Conservation (phyloP, 345 rosid species). For the Trapa incisa region DNA sequence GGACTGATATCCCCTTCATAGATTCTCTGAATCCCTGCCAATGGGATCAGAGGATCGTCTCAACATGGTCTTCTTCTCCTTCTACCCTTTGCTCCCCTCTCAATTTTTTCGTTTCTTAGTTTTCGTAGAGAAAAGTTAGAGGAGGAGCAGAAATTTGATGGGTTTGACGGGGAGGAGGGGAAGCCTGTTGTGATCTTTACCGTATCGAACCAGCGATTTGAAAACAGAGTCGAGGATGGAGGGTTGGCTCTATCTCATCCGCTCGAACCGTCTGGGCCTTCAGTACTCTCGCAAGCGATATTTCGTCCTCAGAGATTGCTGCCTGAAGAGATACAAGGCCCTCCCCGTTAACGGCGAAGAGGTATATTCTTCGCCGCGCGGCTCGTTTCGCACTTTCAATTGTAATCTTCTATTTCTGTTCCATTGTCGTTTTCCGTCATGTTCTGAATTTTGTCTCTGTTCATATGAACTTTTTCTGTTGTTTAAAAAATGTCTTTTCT, state of each 20-base stretch:
- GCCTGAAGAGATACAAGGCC: slow-evolving; percentile 50
- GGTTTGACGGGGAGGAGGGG: not conserved
- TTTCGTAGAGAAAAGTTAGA: not conserved
- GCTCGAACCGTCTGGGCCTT: slow-evolving; percentile 63
- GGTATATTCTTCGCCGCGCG: slow-evolving; percentile 20
- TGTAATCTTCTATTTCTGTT: not conserved
- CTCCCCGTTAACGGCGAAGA: slow-evolving; percentile 40
- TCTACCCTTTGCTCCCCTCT: not conserved
- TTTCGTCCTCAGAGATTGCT: slow-evolving; percentile 47
- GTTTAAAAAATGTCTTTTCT: not conserved
- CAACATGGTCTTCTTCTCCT: not conserved
- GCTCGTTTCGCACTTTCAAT: slow-evolving; percentile 10
- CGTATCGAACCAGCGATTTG: not conserved
- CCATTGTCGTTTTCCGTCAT: not conserved
- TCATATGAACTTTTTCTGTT: not conserved
- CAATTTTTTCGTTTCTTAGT: not conserved
- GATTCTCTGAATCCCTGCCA: slow-evolving; percentile 62
- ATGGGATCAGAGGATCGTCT: slow-evolving; percentile 58
- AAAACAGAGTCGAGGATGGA: slow-evolving; percentile 37
- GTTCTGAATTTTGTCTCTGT: not conserved
- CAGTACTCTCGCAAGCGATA: slow-evolving; percentile 72
- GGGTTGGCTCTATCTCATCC: slow-evolving; percentile 77
- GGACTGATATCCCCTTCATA: not conserved
- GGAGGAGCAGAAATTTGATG: not conserved
- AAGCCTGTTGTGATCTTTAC: not conserved